phyloP scores from a whole-genome alignment of 345 rosid genomes.

The Linum usitatissimum region DNA sequence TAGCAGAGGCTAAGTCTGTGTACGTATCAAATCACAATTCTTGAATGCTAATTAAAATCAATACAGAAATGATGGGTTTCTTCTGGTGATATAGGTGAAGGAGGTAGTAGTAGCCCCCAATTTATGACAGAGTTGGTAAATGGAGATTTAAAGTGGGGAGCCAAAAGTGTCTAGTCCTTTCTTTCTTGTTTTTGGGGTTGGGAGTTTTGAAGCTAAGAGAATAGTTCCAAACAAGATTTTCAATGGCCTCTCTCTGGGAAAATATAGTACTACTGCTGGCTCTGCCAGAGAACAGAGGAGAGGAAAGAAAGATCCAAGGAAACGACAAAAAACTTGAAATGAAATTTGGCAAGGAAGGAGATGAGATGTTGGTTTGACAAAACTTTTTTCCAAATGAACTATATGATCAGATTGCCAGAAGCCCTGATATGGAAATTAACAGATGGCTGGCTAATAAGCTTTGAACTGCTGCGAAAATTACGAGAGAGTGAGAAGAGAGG shows the following conservation, averaged over 20 bases:
- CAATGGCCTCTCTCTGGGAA: conserved; percentile 21
- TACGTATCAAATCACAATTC: too few species aligned
- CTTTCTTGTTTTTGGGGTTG: not conserved
- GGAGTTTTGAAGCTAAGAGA: conserved; percentile 12
- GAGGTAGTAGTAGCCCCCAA: too few species aligned
- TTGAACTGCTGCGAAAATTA: not conserved
- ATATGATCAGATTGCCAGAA: not conserved
- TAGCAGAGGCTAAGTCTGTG: not conserved
- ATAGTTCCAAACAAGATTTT: conserved; percentile 22
- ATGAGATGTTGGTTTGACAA: not conserved
- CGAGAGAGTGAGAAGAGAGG: not conserved
- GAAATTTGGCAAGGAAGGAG: not conserved
- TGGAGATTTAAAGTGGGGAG: too few species aligned
- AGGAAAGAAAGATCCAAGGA: conserved; percentile 7
- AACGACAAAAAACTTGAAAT: not conserved
- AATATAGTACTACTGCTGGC: conserved; percentile 15
- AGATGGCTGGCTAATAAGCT: not conserved
- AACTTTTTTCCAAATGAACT: not conserved
- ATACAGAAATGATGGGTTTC: too few species aligned
- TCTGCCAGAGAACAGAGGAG: conserved; percentile 12
- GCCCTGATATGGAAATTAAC: conserved; percentile 1
- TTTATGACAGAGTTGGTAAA: too few species aligned
- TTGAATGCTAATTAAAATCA: too few species aligned
- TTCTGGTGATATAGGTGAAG: too few species aligned
- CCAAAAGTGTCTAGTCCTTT: not conserved